These are phyloP conservation scores for Fusarium veterinarium DNA, from an alignment of 2,329 filamentous ascomycete genomes.

Conservation along the genomic window DNA sequence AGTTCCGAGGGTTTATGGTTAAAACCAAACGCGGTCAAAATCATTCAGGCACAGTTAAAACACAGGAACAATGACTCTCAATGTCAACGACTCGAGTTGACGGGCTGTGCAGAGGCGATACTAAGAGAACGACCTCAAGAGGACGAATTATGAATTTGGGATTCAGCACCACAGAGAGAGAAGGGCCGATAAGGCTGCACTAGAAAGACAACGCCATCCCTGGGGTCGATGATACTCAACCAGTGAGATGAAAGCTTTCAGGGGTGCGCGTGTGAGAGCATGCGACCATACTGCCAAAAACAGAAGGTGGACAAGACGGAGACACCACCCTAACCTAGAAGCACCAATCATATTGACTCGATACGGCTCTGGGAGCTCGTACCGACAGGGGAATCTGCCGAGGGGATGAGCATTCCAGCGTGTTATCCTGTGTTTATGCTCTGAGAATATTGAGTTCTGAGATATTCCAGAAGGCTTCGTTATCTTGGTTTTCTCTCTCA, in stretches of 20 bases:
- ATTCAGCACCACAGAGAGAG: conserved; percentile 32
- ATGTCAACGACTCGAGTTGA: background rate
- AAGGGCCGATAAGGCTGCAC: conserved; percentile 44
- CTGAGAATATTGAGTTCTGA: conserved; percentile 7
- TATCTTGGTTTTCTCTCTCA: conserved; percentile 25
- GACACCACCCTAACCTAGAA: conserved; percentile 46
- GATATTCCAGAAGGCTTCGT: conserved; percentile 48
- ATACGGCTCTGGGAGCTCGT: conserved; percentile 42
- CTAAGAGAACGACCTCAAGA: conserved; percentile 4
- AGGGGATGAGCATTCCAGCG: conserved; percentile 41
- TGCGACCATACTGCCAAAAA: conserved; percentile 50
- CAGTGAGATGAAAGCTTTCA: conserved; percentile 44
- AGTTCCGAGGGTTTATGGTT: conserved; percentile 14
- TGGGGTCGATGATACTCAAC: conserved; percentile 33
- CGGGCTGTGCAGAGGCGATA: conserved; percentile 27
- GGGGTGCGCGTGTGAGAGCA: conserved; percentile 47
- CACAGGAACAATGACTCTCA: conserved; percentile 3
- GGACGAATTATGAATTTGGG: conserved; percentile 24
- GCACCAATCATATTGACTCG: conserved; percentile 49
- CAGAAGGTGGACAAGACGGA: conserved; percentile 51
- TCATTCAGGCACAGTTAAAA: conserved; percentile 16
- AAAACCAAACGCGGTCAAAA: conserved; percentile 10
- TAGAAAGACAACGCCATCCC: conserved; percentile 37
- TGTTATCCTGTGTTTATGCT: background rate
- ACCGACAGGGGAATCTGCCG: conserved; percentile 43